Base-by-base conservation (phyloP, 345 rosid genomes). In the Linum usitatissimum region DNA sequence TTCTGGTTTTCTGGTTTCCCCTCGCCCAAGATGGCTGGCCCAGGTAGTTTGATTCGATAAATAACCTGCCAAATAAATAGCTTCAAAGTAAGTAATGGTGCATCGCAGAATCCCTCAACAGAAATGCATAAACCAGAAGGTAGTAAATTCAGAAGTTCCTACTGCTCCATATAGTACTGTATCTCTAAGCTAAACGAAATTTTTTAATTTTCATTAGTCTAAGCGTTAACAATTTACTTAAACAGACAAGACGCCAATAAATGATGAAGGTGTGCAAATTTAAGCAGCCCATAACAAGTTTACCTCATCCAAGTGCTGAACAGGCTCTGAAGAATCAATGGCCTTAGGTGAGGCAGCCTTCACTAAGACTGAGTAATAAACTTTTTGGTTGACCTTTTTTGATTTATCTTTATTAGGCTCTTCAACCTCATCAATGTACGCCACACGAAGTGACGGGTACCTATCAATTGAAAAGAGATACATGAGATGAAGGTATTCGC, bases 1-100 rank as follows among this genome's bases (percentile, higher is more conserved):
- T 94, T 90, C 71, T 94, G 97, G 77, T 94, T 94, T 82, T 94
- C 99, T 53, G 99, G 97, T 75, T 94, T 94, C 65, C 99, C 99
- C 75, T 94, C 99, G 53, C 99, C 99, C 79, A 94, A 75, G 60
- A 86, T 94, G 56, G 99, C 91, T 76, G 87, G 87, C 67, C 99
- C 99, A 3, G 99, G 99, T 75, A 94, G 97, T 74, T 75, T 86
- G 59, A 94, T 94, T 66, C 86, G 75, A 76, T 94, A 94, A 69
- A 94, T 84, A 72, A 88, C 93, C 99, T 94, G 83, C 45, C 17
- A 72, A 18, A 18, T 40, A 42, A 28, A 4, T 34, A 34, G 8
- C 38, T 34, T 34, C 5, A 34, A 34, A 34, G 38, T 34, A 34
- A 34, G 4, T 34, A 34, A 34, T 34, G 38, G 38, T 34, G 38